Conservation (phyloP, 163 green algal species). For the Chloromonas sp. region DNA sequence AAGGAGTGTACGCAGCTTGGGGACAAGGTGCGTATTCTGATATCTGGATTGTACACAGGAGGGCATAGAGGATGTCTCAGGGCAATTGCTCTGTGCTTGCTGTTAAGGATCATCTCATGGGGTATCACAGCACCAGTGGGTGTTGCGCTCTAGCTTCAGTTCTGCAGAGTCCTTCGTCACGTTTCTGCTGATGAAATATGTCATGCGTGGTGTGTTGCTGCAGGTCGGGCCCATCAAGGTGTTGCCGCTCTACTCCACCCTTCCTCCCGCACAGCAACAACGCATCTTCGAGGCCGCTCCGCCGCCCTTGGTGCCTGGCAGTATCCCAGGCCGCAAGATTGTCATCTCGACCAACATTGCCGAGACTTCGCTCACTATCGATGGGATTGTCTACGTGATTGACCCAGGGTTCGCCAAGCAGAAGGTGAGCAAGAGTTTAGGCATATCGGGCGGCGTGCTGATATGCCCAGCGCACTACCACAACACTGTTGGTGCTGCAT, state of each 20-base stretch:
- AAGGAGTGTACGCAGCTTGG: conserved; percentile 73
- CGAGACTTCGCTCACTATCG: conserved; percentile 98
- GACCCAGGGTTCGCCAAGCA: conserved; percentile 99
- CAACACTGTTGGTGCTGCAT: too few species aligned
- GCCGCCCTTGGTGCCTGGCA: conserved; percentile 46
- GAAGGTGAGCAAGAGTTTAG: conserved; percentile 51
- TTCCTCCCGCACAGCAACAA: conserved; percentile 94
- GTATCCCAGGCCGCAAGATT: conserved; percentile 89
- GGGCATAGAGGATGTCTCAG: not conserved
- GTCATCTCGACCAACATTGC: conserved; percentile 99
- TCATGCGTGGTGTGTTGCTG: conserved; percentile 3
- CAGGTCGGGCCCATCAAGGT: conserved; percentile 86
- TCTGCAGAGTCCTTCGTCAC: too few species aligned
- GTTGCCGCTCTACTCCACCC: conserved; percentile 93
- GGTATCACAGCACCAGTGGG: too few species aligned
- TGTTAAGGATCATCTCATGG: too few species aligned
- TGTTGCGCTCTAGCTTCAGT: too few species aligned
- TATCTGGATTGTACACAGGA: not conserved
- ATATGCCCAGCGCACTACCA: too few species aligned
- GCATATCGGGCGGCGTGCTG: too few species aligned
- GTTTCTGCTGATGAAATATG: too few species aligned
- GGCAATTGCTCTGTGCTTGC: too few species aligned
- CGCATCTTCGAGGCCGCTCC: conserved; percentile 91
- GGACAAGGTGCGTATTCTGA: conserved; percentile 29
- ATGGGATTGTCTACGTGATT: conserved; percentile 99